phyloP scores from a whole-genome alignment of 495 filamentous ascomycete species.

The Penicillium malachiteum region DNA sequence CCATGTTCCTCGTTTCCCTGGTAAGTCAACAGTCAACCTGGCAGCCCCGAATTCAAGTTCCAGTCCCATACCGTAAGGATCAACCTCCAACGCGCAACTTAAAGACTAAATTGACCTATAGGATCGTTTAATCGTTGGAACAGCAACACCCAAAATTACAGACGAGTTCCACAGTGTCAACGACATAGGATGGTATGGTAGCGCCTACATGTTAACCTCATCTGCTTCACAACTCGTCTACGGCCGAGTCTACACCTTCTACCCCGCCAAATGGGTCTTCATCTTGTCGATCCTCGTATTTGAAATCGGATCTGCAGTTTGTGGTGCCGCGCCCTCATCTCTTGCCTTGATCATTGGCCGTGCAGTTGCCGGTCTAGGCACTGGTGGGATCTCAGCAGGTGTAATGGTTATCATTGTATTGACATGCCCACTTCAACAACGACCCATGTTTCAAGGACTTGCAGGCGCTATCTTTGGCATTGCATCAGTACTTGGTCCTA shows the following conservation, averaged over 20 bases:
- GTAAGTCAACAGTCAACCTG: not conserved
- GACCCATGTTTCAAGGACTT: conserved; percentile 51
- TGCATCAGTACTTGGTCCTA: conserved; percentile 48
- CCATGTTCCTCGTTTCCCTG: conserved; percentile 5
- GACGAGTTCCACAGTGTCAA: conserved; percentile 18
- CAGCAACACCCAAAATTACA: conserved; percentile 24
- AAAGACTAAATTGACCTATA: not conserved
- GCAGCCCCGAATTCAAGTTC: too few relatives aligned
- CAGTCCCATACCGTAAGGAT: too few relatives aligned
- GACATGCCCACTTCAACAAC: conserved; percentile 52
- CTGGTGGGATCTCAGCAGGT: conserved; percentile 40
- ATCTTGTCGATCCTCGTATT: conserved; percentile 42
- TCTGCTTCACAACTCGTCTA: conserved; percentile 44
- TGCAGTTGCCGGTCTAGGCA: conserved; percentile 55
- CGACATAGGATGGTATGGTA: conserved; percentile 53
- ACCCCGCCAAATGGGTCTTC: conserved; percentile 42
- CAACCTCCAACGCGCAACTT: too few relatives aligned
- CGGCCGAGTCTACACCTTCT: conserved; percentile 48
- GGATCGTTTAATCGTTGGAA: conserved; percentile 14
- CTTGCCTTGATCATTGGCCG: conserved; percentile 61
- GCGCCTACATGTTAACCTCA: conserved; percentile 44
- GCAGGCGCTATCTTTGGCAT: conserved; percentile 50
- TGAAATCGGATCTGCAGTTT: conserved; percentile 57
- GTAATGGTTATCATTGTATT: conserved; percentile 54
- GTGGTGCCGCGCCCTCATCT: conserved; percentile 59